These are phyloP conservation scores for Coemansia sp. DNA, from an alignment of 192 early-diverging fungal genomes.

Conservation along the genomic window DNA sequence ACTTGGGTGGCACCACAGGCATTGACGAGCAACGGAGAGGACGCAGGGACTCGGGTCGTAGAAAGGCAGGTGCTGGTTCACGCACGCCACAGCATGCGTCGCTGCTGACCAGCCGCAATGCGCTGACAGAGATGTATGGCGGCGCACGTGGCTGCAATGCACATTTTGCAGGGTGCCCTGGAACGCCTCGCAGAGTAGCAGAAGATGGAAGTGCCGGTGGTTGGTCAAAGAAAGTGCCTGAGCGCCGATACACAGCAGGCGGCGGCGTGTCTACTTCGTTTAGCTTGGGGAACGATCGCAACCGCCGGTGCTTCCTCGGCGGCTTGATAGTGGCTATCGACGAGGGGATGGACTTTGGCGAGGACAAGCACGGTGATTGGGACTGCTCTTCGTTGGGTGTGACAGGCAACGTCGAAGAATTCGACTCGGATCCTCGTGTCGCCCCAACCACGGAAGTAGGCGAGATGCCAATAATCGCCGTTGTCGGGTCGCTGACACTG, in stretches of 20 bases:
- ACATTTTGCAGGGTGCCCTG: conserved; percentile 25
- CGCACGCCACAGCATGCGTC: conserved; percentile 15
- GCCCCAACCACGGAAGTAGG: not conserved
- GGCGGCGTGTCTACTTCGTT: conserved; percentile 9
- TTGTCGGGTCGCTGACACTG: conserved; percentile 43
- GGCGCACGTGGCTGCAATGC: conserved; percentile 6
- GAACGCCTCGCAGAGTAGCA: conserved; percentile 36
- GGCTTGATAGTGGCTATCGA: conserved; percentile 17
- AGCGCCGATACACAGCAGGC: not conserved
- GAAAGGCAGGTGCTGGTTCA: conserved; percentile 15
- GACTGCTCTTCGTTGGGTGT: not conserved
- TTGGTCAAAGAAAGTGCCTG: not conserved
- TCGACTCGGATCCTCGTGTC: conserved; percentile 3
- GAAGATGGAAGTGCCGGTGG: not conserved
- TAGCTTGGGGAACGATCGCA: conserved; percentile 23
- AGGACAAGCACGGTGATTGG: not conserved
- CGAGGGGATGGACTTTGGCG: not conserved
- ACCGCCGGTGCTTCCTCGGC: not conserved
- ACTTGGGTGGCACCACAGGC: conserved; percentile 12
- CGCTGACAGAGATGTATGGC: conserved; percentile 35
- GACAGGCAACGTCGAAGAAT: not conserved
- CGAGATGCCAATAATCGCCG: conserved; percentile 22
- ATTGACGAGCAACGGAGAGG: conserved; percentile 33
- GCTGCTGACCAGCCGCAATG: conserved; percentile 26
- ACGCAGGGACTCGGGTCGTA: conserved; percentile 25